These are phyloP conservation scores for Scutellaria barbata DNA, from an alignment of 257 asterid species.

Conservation along the genomic window DNA sequence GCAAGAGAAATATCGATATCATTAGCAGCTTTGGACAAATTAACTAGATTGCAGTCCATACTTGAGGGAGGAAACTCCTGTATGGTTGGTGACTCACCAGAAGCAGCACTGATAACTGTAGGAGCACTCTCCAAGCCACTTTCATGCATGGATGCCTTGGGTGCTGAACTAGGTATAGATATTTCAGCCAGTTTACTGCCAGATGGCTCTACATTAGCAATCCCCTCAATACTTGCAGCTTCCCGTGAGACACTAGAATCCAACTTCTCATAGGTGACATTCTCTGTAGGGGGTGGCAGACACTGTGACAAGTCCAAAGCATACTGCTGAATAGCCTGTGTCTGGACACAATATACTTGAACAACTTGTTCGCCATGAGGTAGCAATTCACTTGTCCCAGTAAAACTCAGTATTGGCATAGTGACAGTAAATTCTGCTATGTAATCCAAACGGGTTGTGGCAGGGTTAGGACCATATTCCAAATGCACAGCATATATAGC, in stretches of 20 bases:
- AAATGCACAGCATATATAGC: constrained; percentile 96
- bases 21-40: constrained; percentile 45
- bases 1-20: constrained; percentile 52
- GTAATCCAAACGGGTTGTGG: constrained; percentile 81
- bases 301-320: constrained; percentile 93
- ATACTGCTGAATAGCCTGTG: constrained; percentile 97
- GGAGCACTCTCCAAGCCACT: constrained; percentile 56
- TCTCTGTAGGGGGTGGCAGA: constrained; percentile 79
- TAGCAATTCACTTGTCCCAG: constrained; percentile 79
- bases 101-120: constrained; percentile 43
- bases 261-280: constrained; percentile 58
- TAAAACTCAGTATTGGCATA: constrained; percentile 97
- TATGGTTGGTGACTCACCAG: constrained; percentile 45
- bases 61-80: constrained; percentile 59
- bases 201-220: constrained; percentile 49
- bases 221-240: constrained; percentile 56
- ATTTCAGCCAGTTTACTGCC: constrained; percentile 54
- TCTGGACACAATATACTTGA: constrained; percentile 96
- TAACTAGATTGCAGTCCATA: constrained; percentile 54
- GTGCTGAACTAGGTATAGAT: constrained; percentile 59
- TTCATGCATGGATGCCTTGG: constrained; percentile 55
- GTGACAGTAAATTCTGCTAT: constrained; percentile 92
- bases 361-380: constrained; percentile 90
- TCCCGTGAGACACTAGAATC: constrained; percentile 60
- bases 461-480: constrained; percentile 88